These are phyloP conservation scores for Coprinopsis strossmayeri DNA, from an alignment of 768 basidiomycete genomes.

Conservation along the genomic window DNA sequence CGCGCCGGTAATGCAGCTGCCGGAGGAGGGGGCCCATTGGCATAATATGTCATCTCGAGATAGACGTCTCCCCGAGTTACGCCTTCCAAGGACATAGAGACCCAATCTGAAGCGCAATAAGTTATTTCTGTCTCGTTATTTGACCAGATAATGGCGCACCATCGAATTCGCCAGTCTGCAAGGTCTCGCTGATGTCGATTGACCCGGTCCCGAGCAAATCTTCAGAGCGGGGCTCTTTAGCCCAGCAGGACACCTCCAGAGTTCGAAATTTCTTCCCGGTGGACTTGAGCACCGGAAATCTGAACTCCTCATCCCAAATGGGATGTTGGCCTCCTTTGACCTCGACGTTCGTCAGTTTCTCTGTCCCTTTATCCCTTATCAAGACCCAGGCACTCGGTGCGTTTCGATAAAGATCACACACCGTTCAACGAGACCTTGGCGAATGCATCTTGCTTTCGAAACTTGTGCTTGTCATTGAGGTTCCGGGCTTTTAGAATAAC, in stretches of 20 bases:
- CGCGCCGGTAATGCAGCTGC: slow-evolving; percentile 22
- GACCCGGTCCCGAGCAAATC: slow-evolving; percentile 73
- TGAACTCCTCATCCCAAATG: slow-evolving; percentile 85
- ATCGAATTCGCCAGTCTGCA: slow-evolving; percentile 87
- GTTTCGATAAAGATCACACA: slow-evolving; percentile 9
- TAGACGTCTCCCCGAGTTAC: slow-evolving; percentile 79
- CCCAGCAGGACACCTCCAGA: slow-evolving; percentile 72
- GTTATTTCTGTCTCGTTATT: background rate
- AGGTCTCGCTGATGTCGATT: slow-evolving; percentile 71
- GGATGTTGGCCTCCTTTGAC: slow-evolving; percentile 91
- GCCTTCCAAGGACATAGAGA: slow-evolving; percentile 31
- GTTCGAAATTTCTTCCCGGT: slow-evolving; percentile 46
- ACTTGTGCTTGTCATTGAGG: slow-evolving; percentile 73
- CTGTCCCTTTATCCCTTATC: slow-evolving; percentile 47
- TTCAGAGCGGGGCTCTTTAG: slow-evolving; percentile 66
- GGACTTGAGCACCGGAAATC: slow-evolving; percentile 66
- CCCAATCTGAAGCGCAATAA: slow-evolving; percentile 24
- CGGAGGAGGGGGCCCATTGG: slow-evolving; percentile 53
- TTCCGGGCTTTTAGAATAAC: slow-evolving; percentile 84
- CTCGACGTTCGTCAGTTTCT: slow-evolving; percentile 66
- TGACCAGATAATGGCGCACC: slow-evolving; percentile 44
- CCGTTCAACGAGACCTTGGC: slow-evolving; percentile 57
- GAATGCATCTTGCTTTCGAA: slow-evolving; percentile 91
- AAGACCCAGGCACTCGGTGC: background rate
- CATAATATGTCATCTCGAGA: slow-evolving; percentile 91